Evolutionary conservation across 2,329 filamentous ascomycete genomes (phyloP), one percentile per base, ranked within the genome.

Genomic region (Phyllosticta paracitricarpa): DNA sequence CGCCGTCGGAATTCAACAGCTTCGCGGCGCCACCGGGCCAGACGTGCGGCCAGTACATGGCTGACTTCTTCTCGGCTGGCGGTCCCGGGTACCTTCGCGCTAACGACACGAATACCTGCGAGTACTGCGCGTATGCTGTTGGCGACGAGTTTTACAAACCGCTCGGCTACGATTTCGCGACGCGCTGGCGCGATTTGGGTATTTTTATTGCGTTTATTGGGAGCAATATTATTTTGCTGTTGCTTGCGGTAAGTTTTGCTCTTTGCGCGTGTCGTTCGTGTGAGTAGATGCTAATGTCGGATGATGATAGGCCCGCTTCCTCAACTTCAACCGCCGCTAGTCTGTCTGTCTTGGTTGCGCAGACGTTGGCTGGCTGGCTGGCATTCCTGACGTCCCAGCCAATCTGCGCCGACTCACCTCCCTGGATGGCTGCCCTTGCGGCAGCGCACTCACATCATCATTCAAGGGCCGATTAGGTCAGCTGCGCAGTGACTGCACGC

Each of bases 141-240:
- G 91, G 91, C 30, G 88, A 96, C 65, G 80, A 96, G 75, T 96
- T 93, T 69, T 95, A 89, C 70, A 70, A 77, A 59, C 80, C 83
- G 0, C 80, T 95, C 19, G 81, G 82, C 2, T 82, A 95, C 68
- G 77, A 76, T 2, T 96, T 87, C 67, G 76, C 77, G 53, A 75
- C 89, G 65, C 78, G 91, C 17, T 96, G 91, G 91, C 82, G 91
- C 61, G 90, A 96, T 67, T 64, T 94, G 61, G 91, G 90, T 1
- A 95, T 96, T 64, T 87, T 87, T 66, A 66, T 82, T 33, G 87
- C 86, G 1, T 96, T 91, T 69, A 81, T 95, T 59, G 89, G 76
- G 14, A 91, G 86, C 70, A 96, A 95, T 72, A 70, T 94, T 68
- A 81, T 89, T 22, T 75, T 86, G 56, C 67, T 87, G 63, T 84